Base-by-base conservation (phyloP, 345 rosid species). In the Tarenaya hassleriana region DNA sequence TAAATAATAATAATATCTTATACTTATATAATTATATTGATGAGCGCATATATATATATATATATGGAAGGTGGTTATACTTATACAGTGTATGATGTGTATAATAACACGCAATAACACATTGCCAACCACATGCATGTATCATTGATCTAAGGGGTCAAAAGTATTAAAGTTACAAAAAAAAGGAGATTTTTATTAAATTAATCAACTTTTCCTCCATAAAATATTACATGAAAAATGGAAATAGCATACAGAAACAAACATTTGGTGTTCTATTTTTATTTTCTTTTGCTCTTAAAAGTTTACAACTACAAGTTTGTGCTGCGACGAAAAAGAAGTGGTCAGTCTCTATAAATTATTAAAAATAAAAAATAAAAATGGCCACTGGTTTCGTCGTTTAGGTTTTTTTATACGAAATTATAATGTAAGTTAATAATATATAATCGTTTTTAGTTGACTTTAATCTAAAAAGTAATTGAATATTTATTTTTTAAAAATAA, bases 81-180 rank as follows among this genome's bases (percentile, higher is more conserved):
- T 9, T 15, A n/a, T 4, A 39, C 4, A 13, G 16, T 12, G 13
- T 35, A 9, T 12, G 42, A 39, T 13, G 7, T 39, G n/a, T 12
- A 13, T 39, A n/a, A 11, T 39, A 2, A 11, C 3, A 11, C 41
- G 13, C 41, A 60, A 50, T 33, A 13, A 42, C 9, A 33, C 50
- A 50, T 19, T 11, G 44, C 33, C 16, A 16, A 58, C 16, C 59
- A 38, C n/a, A n/a, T n/a, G 38, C 45, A 44, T 45, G 17, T 21
- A 66, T 58, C 45, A 66, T 52, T 66, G 60, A 40, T 20, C 55
- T 52, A 45, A 39, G 7, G 51, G 52, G 59, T 38, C 55, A 58
- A 12, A 65, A 65, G 51, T 58, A 52, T 65, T 52, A 58, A 66
- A 66, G 70, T 46, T 32, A 32, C 11, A 32, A 45, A 33, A 32